Evolutionary conservation across 805 yeast genomes (phyloP).

Genomic region (Maudiozyma saulgeensis): DNA sequence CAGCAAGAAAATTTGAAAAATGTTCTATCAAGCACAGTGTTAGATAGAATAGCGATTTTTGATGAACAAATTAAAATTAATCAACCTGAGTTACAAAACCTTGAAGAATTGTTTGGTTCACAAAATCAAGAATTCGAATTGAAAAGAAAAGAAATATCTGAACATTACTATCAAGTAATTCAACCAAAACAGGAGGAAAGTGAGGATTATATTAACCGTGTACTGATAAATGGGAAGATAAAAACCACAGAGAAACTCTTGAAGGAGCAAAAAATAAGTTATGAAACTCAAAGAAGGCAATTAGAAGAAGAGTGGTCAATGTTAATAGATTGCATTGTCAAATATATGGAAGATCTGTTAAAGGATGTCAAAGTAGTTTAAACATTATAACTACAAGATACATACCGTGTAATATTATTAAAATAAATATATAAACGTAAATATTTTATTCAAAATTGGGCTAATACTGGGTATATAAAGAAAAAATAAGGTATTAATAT

Average conservation of each 20-base stretch:
- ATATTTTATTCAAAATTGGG: background rate
- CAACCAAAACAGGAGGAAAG: slow-evolving; percentile 41
- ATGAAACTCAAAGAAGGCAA: slow-evolving; percentile 43
- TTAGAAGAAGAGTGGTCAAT: slow-evolving; percentile 45
- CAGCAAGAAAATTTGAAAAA: slow-evolving; percentile 34
- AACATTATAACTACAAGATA: background rate
- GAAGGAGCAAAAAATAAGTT: slow-evolving; percentile 29
- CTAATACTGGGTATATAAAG: background rate
- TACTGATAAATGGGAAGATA: slow-evolving; percentile 32
- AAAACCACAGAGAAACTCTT: slow-evolving; percentile 25
- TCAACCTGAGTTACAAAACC: slow-evolving; percentile 37
- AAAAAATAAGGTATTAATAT: background rate
- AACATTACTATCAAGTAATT: slow-evolving; percentile 39
- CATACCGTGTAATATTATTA: background rate
- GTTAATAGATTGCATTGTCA: slow-evolving; percentile 45
- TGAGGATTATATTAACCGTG: slow-evolving; percentile 36
- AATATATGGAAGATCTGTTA: slow-evolving; percentile 32
- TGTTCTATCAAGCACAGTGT: slow-evolving; percentile 33
- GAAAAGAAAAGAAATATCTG: slow-evolving; percentile 36
- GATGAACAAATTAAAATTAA: slow-evolving; percentile 42
- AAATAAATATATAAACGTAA: background rate
- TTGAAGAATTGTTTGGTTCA: slow-evolving; percentile 25
- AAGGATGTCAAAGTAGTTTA: slow-evolving; percentile 8
- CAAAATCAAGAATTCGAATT: slow-evolving; percentile 38
- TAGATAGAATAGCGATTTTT: slow-evolving; percentile 31